Percentiles rank a stretch among this genome's conserved stretches.
phyloP scores from a whole-genome alignment of 2,329 filamentous ascomycete species.

The Neospermospora avenae region DNA sequence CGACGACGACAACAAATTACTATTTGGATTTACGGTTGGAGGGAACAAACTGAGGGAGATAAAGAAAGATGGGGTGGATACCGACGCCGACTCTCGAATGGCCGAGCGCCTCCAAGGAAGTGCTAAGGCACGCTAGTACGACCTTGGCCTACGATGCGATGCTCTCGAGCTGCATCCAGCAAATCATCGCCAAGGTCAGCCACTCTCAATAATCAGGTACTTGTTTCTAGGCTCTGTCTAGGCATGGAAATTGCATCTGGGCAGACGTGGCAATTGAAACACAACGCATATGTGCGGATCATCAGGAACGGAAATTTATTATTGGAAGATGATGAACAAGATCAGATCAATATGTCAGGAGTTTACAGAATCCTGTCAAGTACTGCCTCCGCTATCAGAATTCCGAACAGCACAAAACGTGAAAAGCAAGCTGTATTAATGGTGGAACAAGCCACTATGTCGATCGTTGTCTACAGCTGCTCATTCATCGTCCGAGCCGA shows the following conservation, averaged over 20 bases:
- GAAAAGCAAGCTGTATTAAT: neutral
- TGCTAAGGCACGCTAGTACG: neutral
- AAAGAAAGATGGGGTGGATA: constrained; percentile 10
- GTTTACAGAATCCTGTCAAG: neutral
- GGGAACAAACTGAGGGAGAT: constrained; percentile 14
- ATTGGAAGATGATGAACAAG: neutral
- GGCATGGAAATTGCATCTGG: neutral
- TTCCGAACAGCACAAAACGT: neutral
- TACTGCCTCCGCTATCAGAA: neutral
- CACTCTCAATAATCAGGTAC: neutral
- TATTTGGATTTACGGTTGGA: neutral
- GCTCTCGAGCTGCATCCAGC: neutral
- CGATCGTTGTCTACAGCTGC: neutral
- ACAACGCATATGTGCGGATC: constrained; percentile 4
- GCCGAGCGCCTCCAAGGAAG: neutral
- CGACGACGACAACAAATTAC: neutral
- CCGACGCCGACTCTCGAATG: neutral
- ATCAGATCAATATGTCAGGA: neutral
- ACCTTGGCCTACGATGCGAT: neutral
- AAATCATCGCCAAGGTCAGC: neutral
- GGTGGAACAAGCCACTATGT: neutral
- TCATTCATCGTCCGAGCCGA: neutral
- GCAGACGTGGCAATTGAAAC: neutral
- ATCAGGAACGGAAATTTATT: neutral
- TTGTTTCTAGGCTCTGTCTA: neutral